Percentiles rank a stretch among this genome's conserved stretches.
These are phyloP conservation scores for Tuber brumale DNA, from an alignment of 495 filamentous ascomycete species.

Conservation along the genomic window DNA sequence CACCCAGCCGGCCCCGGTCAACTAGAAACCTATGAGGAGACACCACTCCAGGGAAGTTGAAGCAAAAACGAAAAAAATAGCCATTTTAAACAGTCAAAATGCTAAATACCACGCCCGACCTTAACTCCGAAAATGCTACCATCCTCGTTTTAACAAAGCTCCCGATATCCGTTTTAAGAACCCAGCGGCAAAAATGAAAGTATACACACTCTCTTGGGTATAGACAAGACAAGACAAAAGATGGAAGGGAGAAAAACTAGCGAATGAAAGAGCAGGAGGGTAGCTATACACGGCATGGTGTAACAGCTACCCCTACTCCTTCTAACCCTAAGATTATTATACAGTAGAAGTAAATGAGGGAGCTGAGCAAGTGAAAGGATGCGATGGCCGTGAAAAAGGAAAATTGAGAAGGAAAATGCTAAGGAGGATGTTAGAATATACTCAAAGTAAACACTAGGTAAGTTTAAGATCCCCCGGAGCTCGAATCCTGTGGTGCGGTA, in stretches of 20 bases:
- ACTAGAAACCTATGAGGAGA: background rate
- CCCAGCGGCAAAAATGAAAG: background rate
- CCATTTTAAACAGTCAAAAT: background rate
- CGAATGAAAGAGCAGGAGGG: background rate
- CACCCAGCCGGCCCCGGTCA: background rate
- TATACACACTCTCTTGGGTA: conserved; percentile 1
- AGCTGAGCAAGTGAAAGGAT: background rate
- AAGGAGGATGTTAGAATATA: background rate
- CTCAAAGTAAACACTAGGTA: background rate
- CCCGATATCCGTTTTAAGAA: background rate
- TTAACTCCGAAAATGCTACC: background rate
- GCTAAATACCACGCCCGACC: background rate
- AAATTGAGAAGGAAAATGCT: background rate
- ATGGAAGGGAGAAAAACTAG: background rate
- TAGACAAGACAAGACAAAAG: conserved; percentile 6
- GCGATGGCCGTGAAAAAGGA: background rate
- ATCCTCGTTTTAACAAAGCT: conserved; percentile 1
- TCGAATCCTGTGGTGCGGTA: conserved; percentile 29
- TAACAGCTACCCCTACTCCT: background rate
- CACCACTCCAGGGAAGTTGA: background rate
- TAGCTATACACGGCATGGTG: background rate
- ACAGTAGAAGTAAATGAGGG: background rate
- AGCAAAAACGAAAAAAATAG: background rate
- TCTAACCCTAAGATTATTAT: background rate
- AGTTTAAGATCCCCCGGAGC: conserved; percentile 27